Conservation (phyloP, 495 filamentous ascomycete species). For the Aspergillus asperescens region DNA sequence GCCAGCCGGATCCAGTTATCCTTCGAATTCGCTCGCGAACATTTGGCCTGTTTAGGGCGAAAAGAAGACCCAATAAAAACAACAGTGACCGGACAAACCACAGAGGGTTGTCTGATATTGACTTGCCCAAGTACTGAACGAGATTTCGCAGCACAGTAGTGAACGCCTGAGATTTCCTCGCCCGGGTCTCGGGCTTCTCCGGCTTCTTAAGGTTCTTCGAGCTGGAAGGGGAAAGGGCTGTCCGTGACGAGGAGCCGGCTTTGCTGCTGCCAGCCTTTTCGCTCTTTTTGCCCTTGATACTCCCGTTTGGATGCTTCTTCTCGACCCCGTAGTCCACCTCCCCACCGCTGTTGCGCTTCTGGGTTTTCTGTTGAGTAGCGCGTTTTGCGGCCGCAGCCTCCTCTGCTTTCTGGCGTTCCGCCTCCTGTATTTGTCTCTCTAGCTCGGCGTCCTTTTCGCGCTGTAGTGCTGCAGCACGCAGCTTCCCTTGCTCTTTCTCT, state of each 20-base stretch:
- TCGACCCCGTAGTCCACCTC: constrained; percentile 55
- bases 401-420: constrained; percentile 56
- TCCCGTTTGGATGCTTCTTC: constrained; percentile 33
- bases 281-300: constrained; percentile 30
- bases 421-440: constrained; percentile 50
- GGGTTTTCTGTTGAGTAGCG: constrained; percentile 43
- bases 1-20: constrained; percentile 66
- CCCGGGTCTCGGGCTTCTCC: constrained; percentile 34
- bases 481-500: constrained; percentile 69
- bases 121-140: constrained; percentile 55
- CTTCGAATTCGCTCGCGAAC: constrained; percentile 69
- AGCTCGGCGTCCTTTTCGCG: constrained; percentile 59
- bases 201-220: constrained; percentile 40
- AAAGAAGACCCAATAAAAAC: constrained; percentile 74
- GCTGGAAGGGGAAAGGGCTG: constrained; percentile 28
- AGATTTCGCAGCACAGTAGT: constrained; percentile 53
- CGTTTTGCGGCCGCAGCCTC: constrained; percentile 43
- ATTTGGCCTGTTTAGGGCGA: constrained; percentile 68
- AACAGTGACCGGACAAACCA: constrained; percentile 67
- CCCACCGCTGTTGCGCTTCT: constrained; percentile 46
- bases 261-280: constrained; percentile 31
- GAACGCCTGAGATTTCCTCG: constrained; percentile 28
- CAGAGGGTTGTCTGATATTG: constrained; percentile 67
- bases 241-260: constrained; percentile 23
- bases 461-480: constrained; percentile 56